phyloP scores from a whole-genome alignment of 352 stramenopile species.

The Globisporangium emineosum region DNA sequence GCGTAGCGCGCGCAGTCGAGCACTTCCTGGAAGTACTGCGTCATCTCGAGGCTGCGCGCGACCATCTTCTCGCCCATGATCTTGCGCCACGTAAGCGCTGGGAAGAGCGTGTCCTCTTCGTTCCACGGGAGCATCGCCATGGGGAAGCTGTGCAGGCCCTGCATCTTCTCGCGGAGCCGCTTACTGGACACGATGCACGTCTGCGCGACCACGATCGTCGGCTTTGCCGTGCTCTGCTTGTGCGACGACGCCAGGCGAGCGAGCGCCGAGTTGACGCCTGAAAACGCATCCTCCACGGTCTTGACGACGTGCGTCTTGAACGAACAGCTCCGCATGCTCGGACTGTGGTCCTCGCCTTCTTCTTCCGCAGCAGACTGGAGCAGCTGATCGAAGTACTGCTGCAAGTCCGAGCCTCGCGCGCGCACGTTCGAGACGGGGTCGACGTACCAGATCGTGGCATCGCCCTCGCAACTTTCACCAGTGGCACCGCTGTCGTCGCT shows the following conservation, averaged over 20 bases:
- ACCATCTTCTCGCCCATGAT: conserved; percentile 77
- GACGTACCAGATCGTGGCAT: conserved; percentile 64
- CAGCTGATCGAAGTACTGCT: conserved; percentile 52
- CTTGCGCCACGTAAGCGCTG: conserved; percentile 94
- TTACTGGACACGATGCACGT: conserved; percentile 57
- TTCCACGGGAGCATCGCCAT: conserved; percentile 87
- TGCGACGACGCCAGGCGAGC: conserved; percentile 70
- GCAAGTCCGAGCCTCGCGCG: conserved; percentile 46
- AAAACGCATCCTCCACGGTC: conserved; percentile 75
- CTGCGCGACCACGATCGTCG: conserved; percentile 89
- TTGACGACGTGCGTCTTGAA: conserved; percentile 81
- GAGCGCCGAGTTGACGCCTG: conserved; percentile 84
- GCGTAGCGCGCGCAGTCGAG: conserved; percentile 82
- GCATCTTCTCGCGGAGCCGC: conserved; percentile 75
- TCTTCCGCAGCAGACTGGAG: conserved; percentile 24
- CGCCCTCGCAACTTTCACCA: conserved; percentile 27
- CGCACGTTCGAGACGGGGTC: conserved; percentile 61
- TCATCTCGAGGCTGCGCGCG: conserved; percentile 75
- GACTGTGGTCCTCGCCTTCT: conserved; percentile 25
- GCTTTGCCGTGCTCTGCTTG: conserved; percentile 59
- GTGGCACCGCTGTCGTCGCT: conserved; percentile 16
- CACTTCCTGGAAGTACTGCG: conserved; percentile 89
- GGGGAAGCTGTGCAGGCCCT: conserved; percentile 91
- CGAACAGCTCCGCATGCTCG: conserved; percentile 40
- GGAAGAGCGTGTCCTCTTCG: conserved; percentile 75